phyloP scores from a whole-genome alignment of 345 rosid genomes.

The Clarkia xantiana region DNA sequence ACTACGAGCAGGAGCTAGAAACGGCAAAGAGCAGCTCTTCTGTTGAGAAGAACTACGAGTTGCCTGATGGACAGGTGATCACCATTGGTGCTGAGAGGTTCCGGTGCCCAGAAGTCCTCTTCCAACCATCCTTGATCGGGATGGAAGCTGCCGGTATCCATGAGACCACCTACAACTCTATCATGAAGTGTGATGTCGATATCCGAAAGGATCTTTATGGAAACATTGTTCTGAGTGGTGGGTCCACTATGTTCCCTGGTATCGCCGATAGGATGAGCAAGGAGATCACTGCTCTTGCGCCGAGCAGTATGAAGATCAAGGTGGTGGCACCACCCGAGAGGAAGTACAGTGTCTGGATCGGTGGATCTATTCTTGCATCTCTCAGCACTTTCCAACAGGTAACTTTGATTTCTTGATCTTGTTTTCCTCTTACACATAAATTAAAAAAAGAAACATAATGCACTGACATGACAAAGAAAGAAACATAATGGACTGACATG shows the following conservation, averaged over 20 bases:
- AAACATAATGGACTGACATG: constrained; percentile 1
- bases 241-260: constrained; percentile 46
- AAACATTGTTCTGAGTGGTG: constrained; percentile 44
- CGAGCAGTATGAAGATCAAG: constrained; percentile 51
- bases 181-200: constrained; percentile 50
- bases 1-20: constrained; percentile 48
- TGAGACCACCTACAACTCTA: constrained; percentile 47
- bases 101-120: constrained; percentile 51
- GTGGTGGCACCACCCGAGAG: constrained; percentile 48
- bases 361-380: constrained; percentile 61
- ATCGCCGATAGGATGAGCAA: constrained; percentile 48
- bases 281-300: constrained; percentile 47
- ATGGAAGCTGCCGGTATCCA: constrained; percentile 58
- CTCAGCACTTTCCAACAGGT: constrained; percentile 57
- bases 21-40: constrained; percentile 54
- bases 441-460: too few relatives aligned
- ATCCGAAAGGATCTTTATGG: constrained; percentile 43
- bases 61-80: constrained; percentile 47
- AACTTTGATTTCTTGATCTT: neutral
- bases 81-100: constrained; percentile 54
- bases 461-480: neutral
- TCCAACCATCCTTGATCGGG: constrained; percentile 46
- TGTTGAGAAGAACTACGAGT: constrained; percentile 48
- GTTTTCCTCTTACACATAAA: too few relatives aligned
- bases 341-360: constrained; percentile 55